Conservation (phyloP, 305 asterid genomes). For the Fraxinus latifolia region DNA sequence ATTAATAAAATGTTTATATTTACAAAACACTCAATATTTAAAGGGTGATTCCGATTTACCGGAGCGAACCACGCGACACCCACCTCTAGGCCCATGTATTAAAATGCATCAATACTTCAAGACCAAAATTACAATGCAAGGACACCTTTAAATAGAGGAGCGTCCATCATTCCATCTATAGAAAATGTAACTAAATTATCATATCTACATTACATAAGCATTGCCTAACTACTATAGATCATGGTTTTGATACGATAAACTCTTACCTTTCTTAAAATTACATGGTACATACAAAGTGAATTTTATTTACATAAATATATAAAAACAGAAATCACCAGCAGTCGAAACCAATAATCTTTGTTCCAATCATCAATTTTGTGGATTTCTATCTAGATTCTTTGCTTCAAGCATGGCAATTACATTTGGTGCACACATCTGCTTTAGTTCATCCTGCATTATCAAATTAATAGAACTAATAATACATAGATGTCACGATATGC, state of each 20-base stretch:
- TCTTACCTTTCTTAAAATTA: neutral
- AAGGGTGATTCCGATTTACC: neutral
- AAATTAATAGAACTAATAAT: neutral
- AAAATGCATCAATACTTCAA: neutral
- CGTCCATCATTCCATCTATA: no score
- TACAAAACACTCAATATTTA: neutral
- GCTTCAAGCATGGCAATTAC: conserved; percentile 5
- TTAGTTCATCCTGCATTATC: conserved; percentile 42
- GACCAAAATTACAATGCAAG: neutral
- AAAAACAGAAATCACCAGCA: neutral
- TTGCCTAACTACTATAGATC: neutral
- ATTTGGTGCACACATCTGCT: conserved; percentile 23
- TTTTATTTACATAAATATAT: neutral
- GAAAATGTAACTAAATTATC: neutral
- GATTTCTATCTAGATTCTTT: neutral
- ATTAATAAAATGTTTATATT: no score
- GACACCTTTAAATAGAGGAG: neutral
- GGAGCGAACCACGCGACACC: neutral
- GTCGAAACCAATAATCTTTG: neutral
- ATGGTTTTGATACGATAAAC: neutral
- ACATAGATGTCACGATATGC: neutral
- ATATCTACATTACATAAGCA: neutral
- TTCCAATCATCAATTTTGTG: neutral
- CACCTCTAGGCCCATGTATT: neutral
- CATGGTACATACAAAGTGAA: neutral